Percentiles rank a stretch among this genome's conserved stretches.
Conservation (phyloP, 2,329 filamentous ascomycete genomes). For the Coniochaeta sp. region DNA sequence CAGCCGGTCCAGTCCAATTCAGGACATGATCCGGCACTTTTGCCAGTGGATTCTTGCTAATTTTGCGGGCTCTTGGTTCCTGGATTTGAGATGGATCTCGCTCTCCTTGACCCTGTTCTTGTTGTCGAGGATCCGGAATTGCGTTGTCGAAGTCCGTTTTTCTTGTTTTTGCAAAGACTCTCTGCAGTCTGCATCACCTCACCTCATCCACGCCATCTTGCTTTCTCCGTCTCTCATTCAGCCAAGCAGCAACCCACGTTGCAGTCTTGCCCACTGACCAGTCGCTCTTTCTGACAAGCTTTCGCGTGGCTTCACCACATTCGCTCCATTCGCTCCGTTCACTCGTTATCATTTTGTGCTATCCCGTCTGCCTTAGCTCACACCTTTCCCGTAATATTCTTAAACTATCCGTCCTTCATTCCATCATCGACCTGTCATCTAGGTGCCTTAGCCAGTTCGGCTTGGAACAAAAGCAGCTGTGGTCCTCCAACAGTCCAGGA, state of each 20-base stretch:
- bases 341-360: background rate
- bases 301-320: slow-evolving; percentile 1
- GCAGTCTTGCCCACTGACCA: background rate
- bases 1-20: background rate
- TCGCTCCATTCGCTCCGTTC: background rate
- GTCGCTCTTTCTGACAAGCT: background rate
- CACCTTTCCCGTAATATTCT: background rate
- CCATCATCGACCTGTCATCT: background rate
- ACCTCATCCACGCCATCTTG: background rate
- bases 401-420: background rate
- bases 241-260: background rate
- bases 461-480: background rate
- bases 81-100: background rate
- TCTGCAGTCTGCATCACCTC: background rate
- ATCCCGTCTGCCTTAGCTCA: background rate
- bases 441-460: too few species aligned
- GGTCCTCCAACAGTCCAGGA: background rate
- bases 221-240: background rate
- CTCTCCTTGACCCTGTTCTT: background rate
- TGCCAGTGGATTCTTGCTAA: background rate
- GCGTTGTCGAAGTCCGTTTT: background rate
- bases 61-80: background rate
- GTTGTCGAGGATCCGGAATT: background rate
- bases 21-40: slow-evolving; percentile 1
- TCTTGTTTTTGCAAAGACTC: background rate